Percentiles rank a stretch among this genome's conserved stretches.
phyloP scores from a whole-genome alignment of 129 eudicot species.

The Pulicaria dysenterica region DNA sequence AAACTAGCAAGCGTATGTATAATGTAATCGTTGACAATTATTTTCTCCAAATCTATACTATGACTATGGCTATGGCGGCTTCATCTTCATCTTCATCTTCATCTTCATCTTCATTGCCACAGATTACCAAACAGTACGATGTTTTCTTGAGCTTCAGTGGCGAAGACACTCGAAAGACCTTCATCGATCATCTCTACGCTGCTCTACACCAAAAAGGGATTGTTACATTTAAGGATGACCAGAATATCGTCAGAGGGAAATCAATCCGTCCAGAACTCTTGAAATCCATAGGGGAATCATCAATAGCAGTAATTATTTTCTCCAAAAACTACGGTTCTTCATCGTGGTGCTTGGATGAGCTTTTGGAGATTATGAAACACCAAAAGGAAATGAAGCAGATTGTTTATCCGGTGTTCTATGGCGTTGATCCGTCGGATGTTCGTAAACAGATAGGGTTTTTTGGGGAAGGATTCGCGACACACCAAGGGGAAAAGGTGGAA shows the following conservation, averaged over 20 bases:
- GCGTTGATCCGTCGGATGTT: conserved; percentile 33
- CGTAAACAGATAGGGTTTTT: conserved; percentile 24
- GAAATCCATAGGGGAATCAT: conserved; percentile 10
- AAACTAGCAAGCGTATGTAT: too few relatives aligned
- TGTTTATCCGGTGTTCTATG: conserved; percentile 31
- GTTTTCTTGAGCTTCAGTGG: conserved; percentile 28
- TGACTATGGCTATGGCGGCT: too few relatives aligned
- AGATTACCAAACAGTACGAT: not conserved
- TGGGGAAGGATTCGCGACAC: conserved; percentile 19
- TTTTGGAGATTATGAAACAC: conserved; percentile 27
- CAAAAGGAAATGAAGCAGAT: conserved; percentile 8
- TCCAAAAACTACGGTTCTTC: too few relatives aligned
- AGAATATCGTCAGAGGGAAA: conserved; percentile 16
- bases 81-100: conserved; percentile 1
- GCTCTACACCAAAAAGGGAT: conserved; percentile 17
- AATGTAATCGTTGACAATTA: too few relatives aligned
- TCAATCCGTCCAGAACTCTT: conserved; percentile 22
- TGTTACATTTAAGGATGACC: conserved; percentile 18
- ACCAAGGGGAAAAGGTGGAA: not conserved
- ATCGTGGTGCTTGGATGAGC: too few relatives aligned
- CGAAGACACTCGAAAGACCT: not conserved
- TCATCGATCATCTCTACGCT: conserved; percentile 13
- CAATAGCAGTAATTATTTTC: not conserved
- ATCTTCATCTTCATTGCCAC: not conserved
- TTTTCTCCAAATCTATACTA: too few relatives aligned